Conservation (phyloP, 2,329 filamentous ascomycete species). For the Myriosclerotinia curreyana region DNA sequence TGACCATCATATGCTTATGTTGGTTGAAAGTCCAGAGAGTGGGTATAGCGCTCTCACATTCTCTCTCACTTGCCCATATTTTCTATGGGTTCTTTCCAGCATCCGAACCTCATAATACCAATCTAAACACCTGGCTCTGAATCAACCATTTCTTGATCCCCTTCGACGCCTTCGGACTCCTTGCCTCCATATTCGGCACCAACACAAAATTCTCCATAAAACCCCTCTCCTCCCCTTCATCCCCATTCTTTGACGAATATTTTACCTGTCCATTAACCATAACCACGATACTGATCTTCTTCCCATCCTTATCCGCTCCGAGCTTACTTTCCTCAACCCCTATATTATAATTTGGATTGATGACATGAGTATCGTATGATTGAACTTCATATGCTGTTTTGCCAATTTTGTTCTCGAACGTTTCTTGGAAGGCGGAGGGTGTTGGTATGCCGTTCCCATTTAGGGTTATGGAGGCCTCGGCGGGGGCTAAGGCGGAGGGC, state of each 20-base stretch:
- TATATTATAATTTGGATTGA: constrained; percentile 64
- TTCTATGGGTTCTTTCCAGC: not conserved
- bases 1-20: not conserved
- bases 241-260: constrained; percentile 52
- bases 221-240: constrained; percentile 60
- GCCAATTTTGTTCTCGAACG: constrained; percentile 64
- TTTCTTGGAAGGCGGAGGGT: constrained; percentile 62
- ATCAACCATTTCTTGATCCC: constrained; percentile 61
- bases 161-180: constrained; percentile 52
- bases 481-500: constrained; percentile 51
- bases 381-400: constrained; percentile 68
- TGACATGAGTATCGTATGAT: constrained; percentile 71
- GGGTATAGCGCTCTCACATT: not conserved
- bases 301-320: constrained; percentile 47
- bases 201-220: constrained; percentile 82
- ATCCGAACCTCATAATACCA: constrained; percentile 35
- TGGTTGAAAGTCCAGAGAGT: not conserved
- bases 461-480: constrained; percentile 68
- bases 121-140: constrained; percentile 68
- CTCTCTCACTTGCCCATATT: not conserved
- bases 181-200: constrained; percentile 68
- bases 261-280: constrained; percentile 70
- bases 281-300: constrained; percentile 69
- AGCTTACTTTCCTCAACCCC: constrained; percentile 51
- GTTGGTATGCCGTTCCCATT: constrained; percentile 68